phyloP scores from a whole-genome alignment of 305 asterid species.

The Galium porrigens region DNA sequence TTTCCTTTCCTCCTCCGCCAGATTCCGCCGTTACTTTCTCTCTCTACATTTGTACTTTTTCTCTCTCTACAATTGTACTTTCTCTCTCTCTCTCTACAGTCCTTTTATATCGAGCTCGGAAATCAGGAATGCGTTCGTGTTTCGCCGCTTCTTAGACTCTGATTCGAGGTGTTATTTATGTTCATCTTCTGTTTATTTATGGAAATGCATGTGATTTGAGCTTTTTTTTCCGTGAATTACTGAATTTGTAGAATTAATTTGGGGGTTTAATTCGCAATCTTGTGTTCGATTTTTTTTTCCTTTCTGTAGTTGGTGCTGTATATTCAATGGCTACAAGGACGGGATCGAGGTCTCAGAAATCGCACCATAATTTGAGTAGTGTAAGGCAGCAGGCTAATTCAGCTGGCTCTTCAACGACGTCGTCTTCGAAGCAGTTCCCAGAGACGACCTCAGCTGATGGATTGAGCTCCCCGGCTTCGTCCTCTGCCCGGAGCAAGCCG shows the following conservation, averaged over 20 bases:
- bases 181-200: neutral
- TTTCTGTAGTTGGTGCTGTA: neutral
- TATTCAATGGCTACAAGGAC: conserved; percentile 44
- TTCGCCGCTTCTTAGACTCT: neutral
- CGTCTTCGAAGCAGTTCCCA: conserved; percentile 58
- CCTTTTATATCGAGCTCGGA: neutral
- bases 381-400: conserved; percentile 29
- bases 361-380: conserved; percentile 21
- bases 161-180: neutral
- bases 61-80: neutral
- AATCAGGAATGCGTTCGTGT: neutral
- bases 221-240: neutral
- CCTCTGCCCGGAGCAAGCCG: conserved; percentile 60
- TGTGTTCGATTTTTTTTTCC: neutral
- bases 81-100: neutral
- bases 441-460: conserved; percentile 56
- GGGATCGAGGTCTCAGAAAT: conserved; percentile 35
- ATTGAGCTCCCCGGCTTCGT: conserved; percentile 79
- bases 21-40: neutral
- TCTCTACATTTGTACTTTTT: neutral
- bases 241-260: neutral
- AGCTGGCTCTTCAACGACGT: conserved; percentile 67
- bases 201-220: conserved; percentile 4
- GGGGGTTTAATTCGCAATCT: neutral
- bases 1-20: conserved; percentile 1